Evolutionary conservation across 805 yeast genomes (phyloP).

Genomic region (Candida hispaniensis): DNA sequence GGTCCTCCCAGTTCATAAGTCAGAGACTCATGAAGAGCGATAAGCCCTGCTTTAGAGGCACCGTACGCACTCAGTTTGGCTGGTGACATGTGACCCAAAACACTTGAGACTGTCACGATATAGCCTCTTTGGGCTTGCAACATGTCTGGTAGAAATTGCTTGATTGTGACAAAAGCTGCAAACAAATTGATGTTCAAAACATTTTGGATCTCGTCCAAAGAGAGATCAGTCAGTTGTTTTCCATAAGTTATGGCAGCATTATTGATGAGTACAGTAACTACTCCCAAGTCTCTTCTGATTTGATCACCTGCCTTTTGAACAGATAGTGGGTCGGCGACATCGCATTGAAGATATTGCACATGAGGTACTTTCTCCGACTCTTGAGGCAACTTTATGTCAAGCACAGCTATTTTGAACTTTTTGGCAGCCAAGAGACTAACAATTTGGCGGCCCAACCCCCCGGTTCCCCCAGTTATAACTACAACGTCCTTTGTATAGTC

Average conservation of each 20-base stretch:
- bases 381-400: constrained; percentile 46
- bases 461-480: constrained; percentile 72
- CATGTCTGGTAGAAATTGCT: constrained; percentile 68
- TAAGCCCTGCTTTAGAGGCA: constrained; percentile 78
- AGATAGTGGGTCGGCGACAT: constrained; percentile 46
- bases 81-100: constrained; percentile 76
- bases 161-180: constrained; percentile 59
- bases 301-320: constrained; percentile 34
- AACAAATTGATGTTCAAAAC: constrained; percentile 58
- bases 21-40: constrained; percentile 75
- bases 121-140: constrained; percentile 51
- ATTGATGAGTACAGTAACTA: constrained; percentile 59
- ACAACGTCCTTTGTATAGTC: constrained; percentile 40
- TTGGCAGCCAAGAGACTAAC: constrained; percentile 36
- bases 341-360: constrained; percentile 54
- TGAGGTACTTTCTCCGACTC: constrained; percentile 30
- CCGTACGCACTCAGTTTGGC: constrained; percentile 72
- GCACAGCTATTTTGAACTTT: constrained; percentile 47
- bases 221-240: constrained; percentile 42
- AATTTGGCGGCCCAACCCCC: constrained; percentile 67
- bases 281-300: constrained; percentile 43
- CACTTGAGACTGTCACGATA: constrained; percentile 72
- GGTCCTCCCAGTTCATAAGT: constrained; percentile 57
- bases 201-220: constrained; percentile 48
- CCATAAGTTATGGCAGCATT: constrained; percentile 73